Base-by-base conservation (phyloP, 23 red algal species). In the Agarophyton chilense region DNA sequence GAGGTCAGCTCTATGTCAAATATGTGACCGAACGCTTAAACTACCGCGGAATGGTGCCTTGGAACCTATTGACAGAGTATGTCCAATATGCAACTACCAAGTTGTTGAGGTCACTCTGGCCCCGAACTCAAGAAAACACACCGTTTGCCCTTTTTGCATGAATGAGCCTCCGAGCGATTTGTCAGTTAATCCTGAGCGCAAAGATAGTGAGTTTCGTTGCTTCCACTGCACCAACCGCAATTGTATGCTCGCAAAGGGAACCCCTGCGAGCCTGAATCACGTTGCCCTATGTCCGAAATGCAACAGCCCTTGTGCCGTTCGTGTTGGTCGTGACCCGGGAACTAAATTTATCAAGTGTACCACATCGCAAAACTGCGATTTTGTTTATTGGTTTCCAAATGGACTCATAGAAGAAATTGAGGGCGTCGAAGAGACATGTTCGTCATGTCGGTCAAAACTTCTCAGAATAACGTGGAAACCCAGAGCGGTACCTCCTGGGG, bases 31-130 rank as follows among this genome's bases (percentile, higher is more conserved):
- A 33, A 71, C 49, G 22, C 81, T 74, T 17, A 93, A 74, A 10
- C 50, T 93, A 50, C 90, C 90, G 31, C 73, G 72, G 24, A 76
- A 93, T 46, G 81, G 90, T 49, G 44, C 24, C 22, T 56, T 93
- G 67, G 90, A 77, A 51, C 61, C 51, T 10, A 65, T 57, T 2
- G 49, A 86, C 31, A 77, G 78, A 40, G 31, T 36, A 26, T 93
- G 90, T 65, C 90, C 90, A 49, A 53, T 93, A 49, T 93, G 90
- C 25, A 31, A 65, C n/a, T 93, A 86, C 39, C 80, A 93, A 77
- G 78, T 83, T n/a, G 29, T 93, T 44, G 25, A 68, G 32, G 90
- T 93, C n/a, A 75, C 51, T 26, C 83, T 84, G 21, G n/a, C 25
- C 29, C 47, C 52, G 18, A 56, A 18, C 36, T n/a, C 26, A 31